Evolutionary conservation across 2,329 filamentous ascomycete genomes (phyloP), one percentile per base, ranked within the genome.

Genomic region (Aspergillus felis): DNA sequence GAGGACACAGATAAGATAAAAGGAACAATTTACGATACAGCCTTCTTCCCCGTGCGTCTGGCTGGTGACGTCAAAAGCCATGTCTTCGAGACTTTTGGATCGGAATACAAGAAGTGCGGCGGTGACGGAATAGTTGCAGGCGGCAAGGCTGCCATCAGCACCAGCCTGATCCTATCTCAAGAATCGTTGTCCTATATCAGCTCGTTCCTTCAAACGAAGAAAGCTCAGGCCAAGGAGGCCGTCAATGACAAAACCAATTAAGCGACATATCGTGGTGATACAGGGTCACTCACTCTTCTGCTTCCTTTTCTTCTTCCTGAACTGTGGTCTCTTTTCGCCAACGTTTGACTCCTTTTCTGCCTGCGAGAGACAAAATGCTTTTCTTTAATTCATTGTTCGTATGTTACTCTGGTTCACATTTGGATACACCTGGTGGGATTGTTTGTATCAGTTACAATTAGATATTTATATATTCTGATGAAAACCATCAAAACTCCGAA

Each of bases 1-100:
- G 88, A 91, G 77, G 86, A 89, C 52, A 90, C 89, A 27, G 80
- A 82, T 63, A 87, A 90, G 72, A 80, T 92, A 53, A 85, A 85
- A 74, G 80, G 79, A 57, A 84, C 86, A 17, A 83, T 89, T 66
- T 83, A 85, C 71, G 80, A 80, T 66, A 75, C 87, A 44, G 81
- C 87, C 57, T 79, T 84, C 61, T 79, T 85, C 60, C 89, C 89
- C 7, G 76, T 87, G 66, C 83, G 83, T 68, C 82, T 88, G 66
- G 84, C 82, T 24, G 81, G 80, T 44, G 84, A 85, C 49, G 83
- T 84, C 61, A 79, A 76, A 64, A 64, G 73, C 56, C 78, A 79
- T 62, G 64, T 79, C 42, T 66, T 76, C 56, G 70, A 74, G 32
- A 75, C 73, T 49, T 80, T 79, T 59, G 71, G 69, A 29, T 67